Evolutionary conservation across 1,284 basidiomycete species (phyloP).

Genomic region (Blastosporella zonata): DNA sequence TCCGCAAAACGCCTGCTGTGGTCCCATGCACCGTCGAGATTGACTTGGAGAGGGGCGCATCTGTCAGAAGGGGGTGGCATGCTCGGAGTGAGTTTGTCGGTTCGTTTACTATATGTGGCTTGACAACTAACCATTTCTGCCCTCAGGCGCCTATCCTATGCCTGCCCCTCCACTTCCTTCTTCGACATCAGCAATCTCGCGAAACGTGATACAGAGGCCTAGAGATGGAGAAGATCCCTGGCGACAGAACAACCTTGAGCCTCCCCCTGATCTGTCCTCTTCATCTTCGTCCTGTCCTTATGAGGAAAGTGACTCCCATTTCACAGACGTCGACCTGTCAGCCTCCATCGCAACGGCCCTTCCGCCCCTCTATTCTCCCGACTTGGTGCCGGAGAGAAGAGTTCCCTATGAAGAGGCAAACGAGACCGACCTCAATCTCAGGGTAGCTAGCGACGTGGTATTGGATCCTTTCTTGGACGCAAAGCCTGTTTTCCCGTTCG

Average conservation of each 20-base stretch:
- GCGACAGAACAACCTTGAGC: slow-evolving; percentile 1
- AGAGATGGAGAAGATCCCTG: background rate
- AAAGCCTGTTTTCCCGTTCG: slow-evolving; percentile 2
- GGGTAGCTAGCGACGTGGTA: background rate
- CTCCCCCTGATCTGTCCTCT: slow-evolving; percentile 1
- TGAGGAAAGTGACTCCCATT: background rate
- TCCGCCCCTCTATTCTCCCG: background rate
- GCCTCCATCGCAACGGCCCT: slow-evolving; percentile 2
- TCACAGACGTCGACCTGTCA: slow-evolving; percentile 8
- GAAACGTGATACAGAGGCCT: background rate
- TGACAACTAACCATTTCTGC: background rate
- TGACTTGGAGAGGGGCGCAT: slow-evolving; percentile 16
- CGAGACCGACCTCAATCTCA: background rate
- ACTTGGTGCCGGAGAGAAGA: background rate
- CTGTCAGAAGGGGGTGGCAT: background rate
- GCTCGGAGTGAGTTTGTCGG: background rate
- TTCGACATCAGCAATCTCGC: background rate
- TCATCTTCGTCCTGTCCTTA: background rate
- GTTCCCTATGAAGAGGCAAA: background rate
- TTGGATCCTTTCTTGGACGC: slow-evolving; percentile 11
- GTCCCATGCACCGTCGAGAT: slow-evolving; percentile 12
- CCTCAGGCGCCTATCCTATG: slow-evolving; percentile 6
- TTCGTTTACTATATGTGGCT: too few species aligned
- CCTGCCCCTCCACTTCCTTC: background rate
- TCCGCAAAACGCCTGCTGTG: slow-evolving; percentile 13